These are phyloP conservation scores for Trichoderma virens DNA, from an alignment of 495 filamentous ascomycete species.

Conservation along the genomic window DNA sequence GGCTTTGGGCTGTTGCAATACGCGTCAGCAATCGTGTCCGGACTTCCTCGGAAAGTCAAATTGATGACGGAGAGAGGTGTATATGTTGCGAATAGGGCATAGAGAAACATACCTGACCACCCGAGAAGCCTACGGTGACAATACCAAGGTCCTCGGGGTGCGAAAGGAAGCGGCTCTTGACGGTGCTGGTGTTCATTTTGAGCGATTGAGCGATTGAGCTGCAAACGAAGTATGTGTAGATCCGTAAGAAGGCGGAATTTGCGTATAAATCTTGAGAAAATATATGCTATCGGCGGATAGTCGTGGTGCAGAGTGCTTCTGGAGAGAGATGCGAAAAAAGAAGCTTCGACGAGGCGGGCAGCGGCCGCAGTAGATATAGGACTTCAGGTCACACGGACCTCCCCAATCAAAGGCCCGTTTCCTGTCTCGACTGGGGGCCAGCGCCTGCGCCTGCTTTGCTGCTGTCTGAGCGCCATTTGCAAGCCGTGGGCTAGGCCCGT, in stretches of 20 bases:
- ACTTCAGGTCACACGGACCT: neutral
- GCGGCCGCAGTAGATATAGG: neutral
- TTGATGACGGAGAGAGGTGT: neutral
- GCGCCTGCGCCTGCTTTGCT: neutral
- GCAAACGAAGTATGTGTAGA: neutral
- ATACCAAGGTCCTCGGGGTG: slow-evolving; percentile 73
- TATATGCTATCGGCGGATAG: too few relatives aligned
- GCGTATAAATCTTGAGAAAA: too few relatives aligned
- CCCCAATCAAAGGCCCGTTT: neutral
- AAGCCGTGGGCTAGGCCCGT: neutral
- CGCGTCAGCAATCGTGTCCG: slow-evolving; percentile 9
- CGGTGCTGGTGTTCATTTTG: slow-evolving; percentile 8
- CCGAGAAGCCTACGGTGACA: slow-evolving; percentile 93
- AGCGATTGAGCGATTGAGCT: neutral
- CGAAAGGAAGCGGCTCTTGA: slow-evolving; percentile 53
- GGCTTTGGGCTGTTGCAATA: slow-evolving; percentile 61
- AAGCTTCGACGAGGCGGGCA: neutral
- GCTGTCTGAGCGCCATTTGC: neutral
- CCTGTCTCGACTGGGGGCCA: neutral
- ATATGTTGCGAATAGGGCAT: neutral
- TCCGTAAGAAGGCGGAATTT: neutral
- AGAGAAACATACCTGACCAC: slow-evolving; percentile 67
- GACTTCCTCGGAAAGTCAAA: slow-evolving; percentile 1
- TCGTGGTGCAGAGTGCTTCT: too few relatives aligned
- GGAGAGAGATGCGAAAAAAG: neutral